phyloP scores from a whole-genome alignment of 192 early-diverging fungal species.

The Backusella luteola region DNA sequence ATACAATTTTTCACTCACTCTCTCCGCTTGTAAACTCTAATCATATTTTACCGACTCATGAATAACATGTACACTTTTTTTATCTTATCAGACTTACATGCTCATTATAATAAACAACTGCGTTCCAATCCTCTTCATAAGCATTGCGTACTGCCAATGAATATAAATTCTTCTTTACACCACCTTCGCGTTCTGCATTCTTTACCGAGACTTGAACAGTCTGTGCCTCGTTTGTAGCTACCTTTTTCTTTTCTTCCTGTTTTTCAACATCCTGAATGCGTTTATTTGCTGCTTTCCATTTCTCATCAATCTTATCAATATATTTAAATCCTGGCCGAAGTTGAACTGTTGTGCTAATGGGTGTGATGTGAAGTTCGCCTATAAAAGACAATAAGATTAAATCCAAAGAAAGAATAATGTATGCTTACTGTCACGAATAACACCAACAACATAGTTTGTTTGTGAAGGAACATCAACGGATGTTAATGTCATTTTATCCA shows the following conservation, averaged over 20 bases:
- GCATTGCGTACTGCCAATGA: slow-evolving; percentile 56
- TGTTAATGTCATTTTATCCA: slow-evolving; percentile 80
- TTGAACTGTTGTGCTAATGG: slow-evolving; percentile 71
- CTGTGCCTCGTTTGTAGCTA: slow-evolving; percentile 38
- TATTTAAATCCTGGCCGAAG: slow-evolving; percentile 88
- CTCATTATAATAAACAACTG: slow-evolving; percentile 60
- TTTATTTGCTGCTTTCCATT: slow-evolving; percentile 66
- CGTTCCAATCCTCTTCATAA: slow-evolving; percentile 75
- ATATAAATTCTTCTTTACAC: slow-evolving; percentile 59
- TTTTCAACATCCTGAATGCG: slow-evolving; percentile 63
- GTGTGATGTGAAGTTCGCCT: slow-evolving; percentile 88
- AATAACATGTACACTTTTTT: too few relatives aligned
- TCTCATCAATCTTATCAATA: slow-evolving; percentile 87
- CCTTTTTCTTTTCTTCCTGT: slow-evolving; percentile 50
- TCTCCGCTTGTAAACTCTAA: slow-evolving; percentile 31
- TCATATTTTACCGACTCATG: too few relatives aligned
- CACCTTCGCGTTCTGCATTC: slow-evolving; percentile 59
- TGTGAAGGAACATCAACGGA: slow-evolving; percentile 76
- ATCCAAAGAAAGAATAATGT: neutral
- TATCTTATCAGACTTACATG: slow-evolving; percentile 37
- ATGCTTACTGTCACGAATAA: slow-evolving; percentile 63
- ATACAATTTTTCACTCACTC: slow-evolving; percentile 40
- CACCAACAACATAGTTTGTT: slow-evolving; percentile 84
- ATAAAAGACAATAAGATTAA: neutral
- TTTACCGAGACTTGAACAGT: slow-evolving; percentile 56